Evolutionary conservation across 805 yeast species (phyloP), one percentile per base, ranked within the genome.

Genomic region (Kluyveromyces dobzhanskii): DNA sequence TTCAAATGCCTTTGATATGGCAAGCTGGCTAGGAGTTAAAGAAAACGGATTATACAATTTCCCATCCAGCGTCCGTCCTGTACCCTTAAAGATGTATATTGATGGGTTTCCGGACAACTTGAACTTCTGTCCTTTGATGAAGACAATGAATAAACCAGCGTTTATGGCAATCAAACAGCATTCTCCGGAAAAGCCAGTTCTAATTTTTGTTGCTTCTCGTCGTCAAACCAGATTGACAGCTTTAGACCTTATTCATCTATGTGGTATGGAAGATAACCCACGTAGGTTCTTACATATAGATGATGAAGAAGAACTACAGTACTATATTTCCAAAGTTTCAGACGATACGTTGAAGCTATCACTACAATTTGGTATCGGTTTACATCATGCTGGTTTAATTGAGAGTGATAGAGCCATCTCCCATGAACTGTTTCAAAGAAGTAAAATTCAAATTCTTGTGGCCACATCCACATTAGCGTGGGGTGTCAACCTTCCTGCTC

Each of bases 401-500:
- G 72, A 97, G 47, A 66, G 85, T 3, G 99, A 92, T 56, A 74
- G 99, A 51, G 84, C 86, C 47, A 62, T 87, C 41, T 81, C 94
- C 0, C 98, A 92, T 54, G 80, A 80, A 52, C 72, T 90, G 75
- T 92, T 92, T 57, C 70, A 79, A 27, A 62, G 69, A 21, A 96
- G 96, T 30, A 81, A 85, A 2, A 82, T 94, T 48, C 85, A 83
- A 47, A 96, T 92, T 3, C 66, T 92, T 14, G 83, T 94, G 51
- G 90, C 96, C 62, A 92, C 99, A 0, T 94, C 98, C 1, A 92
- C 99, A 0, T 73, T 92, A 42, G 99, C 99, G 0, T 92, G 99
- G 99, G 99, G 99, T 73, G 97, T 92, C 19, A 92, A 92, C 56
- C 68, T 94, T 44, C 99, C 99, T 3, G 98, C 98, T 3, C 97